Conservation (phyloP, 2,329 filamentous ascomycete genomes). For the Fusarium proliferatum region DNA sequence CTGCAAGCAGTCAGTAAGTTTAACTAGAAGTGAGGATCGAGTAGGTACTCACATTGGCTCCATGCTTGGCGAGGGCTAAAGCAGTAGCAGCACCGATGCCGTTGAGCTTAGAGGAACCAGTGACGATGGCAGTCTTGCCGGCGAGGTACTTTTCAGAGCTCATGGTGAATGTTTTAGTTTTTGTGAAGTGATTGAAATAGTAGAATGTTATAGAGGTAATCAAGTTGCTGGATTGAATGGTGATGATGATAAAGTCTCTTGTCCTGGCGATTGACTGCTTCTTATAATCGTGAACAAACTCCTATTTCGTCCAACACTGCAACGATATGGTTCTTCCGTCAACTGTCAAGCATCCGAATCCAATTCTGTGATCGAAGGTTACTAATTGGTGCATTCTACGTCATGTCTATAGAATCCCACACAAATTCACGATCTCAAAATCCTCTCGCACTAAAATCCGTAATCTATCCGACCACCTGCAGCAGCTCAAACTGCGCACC, state of each 20-base stretch:
- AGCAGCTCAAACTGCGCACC: not conserved
- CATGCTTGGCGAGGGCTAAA: not conserved
- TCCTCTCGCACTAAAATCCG: not conserved
- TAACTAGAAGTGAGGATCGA: fast-evolving
- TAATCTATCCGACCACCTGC: not conserved
- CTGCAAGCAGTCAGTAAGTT: fast-evolving
- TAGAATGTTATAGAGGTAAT: not conserved
- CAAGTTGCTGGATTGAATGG: not conserved
- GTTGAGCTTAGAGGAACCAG: conserved; percentile 28
- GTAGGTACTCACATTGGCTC: not conserved
- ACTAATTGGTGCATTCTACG: not conserved
- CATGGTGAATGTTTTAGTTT: not conserved
- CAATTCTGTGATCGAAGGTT: not conserved
- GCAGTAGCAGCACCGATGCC: conserved; percentile 9
- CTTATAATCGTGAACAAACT: not conserved
- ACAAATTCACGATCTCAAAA: not conserved
- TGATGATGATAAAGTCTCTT: not conserved
- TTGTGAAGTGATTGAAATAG: not conserved
- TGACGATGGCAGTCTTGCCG: conserved; percentile 43
- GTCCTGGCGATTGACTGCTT: not conserved
- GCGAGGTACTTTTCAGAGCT: conserved; percentile 37
- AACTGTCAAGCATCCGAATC: not conserved
- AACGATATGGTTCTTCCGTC: not conserved
- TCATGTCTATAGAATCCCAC: not conserved
- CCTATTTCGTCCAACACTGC: not conserved